Evolutionary conservation across 2,329 filamentous ascomycete genomes (phyloP).

Genomic region (Arthroderma sp.): DNA sequence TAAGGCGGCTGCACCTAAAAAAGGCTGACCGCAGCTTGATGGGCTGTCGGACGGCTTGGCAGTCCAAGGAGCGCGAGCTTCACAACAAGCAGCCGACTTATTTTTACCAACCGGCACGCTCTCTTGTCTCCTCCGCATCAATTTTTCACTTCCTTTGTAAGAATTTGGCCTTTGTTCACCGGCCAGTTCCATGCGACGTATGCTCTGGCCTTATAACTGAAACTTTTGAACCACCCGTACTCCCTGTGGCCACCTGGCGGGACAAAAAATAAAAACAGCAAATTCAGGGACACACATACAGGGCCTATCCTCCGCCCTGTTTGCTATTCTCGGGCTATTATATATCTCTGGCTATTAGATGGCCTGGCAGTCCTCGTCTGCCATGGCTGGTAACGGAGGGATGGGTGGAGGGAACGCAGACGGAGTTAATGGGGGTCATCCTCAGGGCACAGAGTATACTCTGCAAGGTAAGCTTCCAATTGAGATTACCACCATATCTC

Average conservation of each 20-base stretch:
- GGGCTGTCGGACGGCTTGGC: neutral
- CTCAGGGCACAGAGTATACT: slow-evolving; percentile 56
- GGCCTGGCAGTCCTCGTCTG: slow-evolving; percentile 59
- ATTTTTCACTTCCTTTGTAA: too few species aligned
- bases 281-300: too few species aligned
- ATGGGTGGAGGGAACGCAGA: slow-evolving; percentile 35
- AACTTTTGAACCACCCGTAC: too few species aligned
- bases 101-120: neutral
- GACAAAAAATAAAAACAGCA: too few species aligned
- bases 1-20: neutral
- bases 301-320: too few species aligned
- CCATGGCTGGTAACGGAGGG: slow-evolving; percentile 44
- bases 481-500: neutral
- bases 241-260: too few species aligned
- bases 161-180: too few species aligned
- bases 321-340: too few species aligned
- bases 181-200: too few species aligned
- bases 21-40: slow-evolving; percentile 2
- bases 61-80: neutral
- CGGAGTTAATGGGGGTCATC: slow-evolving; percentile 33
- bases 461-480: slow-evolving; percentile 45
- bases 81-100: slow-evolving; percentile 3
- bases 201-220: too few species aligned
- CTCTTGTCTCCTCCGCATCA: too few species aligned
- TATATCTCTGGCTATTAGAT: slow-evolving; percentile 28